Percentiles rank a stretch among this genome's conserved stretches.
phyloP scores from a whole-genome alignment of 164 flowering plant genomes.

The Akebia trifoliata region DNA sequence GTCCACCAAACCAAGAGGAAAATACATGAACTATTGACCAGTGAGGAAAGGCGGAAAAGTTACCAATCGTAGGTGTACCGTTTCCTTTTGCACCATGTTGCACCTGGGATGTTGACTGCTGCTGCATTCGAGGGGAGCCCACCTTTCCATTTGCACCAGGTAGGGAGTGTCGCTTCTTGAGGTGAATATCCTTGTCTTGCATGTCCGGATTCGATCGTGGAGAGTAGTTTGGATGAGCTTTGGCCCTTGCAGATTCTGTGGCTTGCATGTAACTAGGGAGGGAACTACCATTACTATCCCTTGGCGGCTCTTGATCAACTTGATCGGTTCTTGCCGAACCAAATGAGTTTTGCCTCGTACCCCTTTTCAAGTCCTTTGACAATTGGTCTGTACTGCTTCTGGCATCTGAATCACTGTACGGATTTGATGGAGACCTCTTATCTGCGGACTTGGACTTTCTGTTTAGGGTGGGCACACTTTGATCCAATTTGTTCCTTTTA shows the following conservation, averaged over 20 bases:
- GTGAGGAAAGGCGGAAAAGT: conserved; percentile 15
- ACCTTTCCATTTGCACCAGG: conserved; percentile 73
- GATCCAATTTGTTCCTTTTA: conserved; percentile 38
- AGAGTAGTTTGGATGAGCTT: conserved; percentile 54
- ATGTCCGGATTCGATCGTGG: conserved; percentile 89
- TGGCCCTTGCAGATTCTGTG: conserved; percentile 94
- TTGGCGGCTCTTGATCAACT: conserved; percentile 57
- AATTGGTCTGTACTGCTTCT: conserved; percentile 48
- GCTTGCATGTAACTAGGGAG: conserved; percentile 96
- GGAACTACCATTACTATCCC: conserved; percentile 53
- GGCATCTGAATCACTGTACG: conserved; percentile 40
- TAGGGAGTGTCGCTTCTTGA: conserved; percentile 73
- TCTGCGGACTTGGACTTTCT: conserved; percentile 34
- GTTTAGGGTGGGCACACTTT: conserved; percentile 33
- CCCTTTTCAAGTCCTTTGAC: conserved; percentile 51
- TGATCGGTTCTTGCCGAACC: conserved; percentile 50
- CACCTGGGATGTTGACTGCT: conserved; percentile 57
- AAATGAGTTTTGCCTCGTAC: conserved; percentile 65
- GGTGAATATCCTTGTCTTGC: conserved; percentile 54
- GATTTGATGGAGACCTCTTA: conserved; percentile 48
- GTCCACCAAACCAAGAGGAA: no score
- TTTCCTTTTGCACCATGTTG: conserved; percentile 63
- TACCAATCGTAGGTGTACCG: conserved; percentile 51
- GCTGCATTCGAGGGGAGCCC: conserved; percentile 71
- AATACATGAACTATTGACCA: no score